Base-by-base conservation (phyloP, 495 filamentous ascomycete species). In the Tuber brumale region DNA sequence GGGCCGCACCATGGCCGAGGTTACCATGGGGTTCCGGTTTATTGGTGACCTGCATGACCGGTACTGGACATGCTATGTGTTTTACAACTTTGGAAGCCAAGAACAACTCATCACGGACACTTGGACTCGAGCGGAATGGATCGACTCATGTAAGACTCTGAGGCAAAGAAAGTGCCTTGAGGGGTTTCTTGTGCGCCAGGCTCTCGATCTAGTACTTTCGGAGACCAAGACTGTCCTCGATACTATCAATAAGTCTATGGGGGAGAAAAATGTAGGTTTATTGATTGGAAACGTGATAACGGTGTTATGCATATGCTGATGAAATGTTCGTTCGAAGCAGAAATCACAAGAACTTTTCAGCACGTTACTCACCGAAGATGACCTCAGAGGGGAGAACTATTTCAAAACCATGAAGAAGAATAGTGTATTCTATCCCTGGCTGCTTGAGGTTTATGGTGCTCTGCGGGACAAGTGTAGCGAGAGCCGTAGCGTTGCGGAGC, bases 391-490 rank as follows among this genome's bases (percentile, higher is more conserved):
- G 12, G 70, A 71, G 27, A 42, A 71, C 35, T 71, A 71, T 35
- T 42, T 71, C 43, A 42, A 41, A 42, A 71, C 70, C 70, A 71
- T 71, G 35, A 71, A 71, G 6, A 71, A 42, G 16, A n/a, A 71
- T 9, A 71, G 35, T 23, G 27, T 31, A 6, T 71, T 42, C n/a
- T 71, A 71, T 42, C 70, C 70, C 23, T 71, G 70, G 70, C 39
- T 71, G 7, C 70, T 71, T 23, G 39, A 42, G 0, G 39, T 41
- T 31, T 71, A 45, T 42, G 43, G 39, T 9, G 35, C 43, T 41
- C 16, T 71, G 18, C 21, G 14, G 27, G 35, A 41, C 19, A 71
- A 42, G 35, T 45, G 39, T 12, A 19, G 0, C 14, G 35, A 45
- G 39, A 45, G 21, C 23, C 23, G 43, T 45, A 45, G 4, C 19